Percentiles rank a stretch among this genome's conserved stretches.
These are phyloP conservation scores for Asterochloris sp. DNA, from an alignment of 139 green algal species.

Conservation along the genomic window DNA sequence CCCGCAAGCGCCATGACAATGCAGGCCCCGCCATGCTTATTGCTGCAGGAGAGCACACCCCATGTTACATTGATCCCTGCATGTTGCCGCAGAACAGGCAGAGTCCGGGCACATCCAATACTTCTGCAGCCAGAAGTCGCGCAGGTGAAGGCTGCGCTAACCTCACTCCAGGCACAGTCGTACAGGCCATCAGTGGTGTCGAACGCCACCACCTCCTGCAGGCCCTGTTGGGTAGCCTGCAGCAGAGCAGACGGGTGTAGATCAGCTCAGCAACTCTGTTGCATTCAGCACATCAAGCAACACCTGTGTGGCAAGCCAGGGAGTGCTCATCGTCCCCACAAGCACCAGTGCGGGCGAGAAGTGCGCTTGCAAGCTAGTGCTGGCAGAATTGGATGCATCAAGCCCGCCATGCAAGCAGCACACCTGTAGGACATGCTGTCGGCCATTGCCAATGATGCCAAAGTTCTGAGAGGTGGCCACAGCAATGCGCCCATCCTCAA, in stretches of 20 bases:
- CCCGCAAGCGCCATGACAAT: too few relatives aligned
- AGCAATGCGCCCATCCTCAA: conserved; percentile 76
- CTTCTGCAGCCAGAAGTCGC: not conserved
- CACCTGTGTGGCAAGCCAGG: too few relatives aligned
- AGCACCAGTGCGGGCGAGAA: not conserved
- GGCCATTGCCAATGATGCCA: conserved; percentile 96
- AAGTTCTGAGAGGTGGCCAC: conserved; percentile 97
- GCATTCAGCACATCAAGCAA: too few relatives aligned
- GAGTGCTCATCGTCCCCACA: too few relatives aligned
- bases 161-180: conserved; percentile 94
- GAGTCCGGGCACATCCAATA: not conserved
- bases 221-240: conserved; percentile 66
- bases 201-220: conserved; percentile 77
- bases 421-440: conserved; percentile 88
- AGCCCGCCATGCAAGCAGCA: not conserved
- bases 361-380: not conserved
- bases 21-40: too few relatives aligned
- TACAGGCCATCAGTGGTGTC: conserved; percentile 97
- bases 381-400: not conserved
- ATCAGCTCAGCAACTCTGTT: not conserved
- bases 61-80: too few relatives aligned
- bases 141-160: not conserved
- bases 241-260: not conserved
- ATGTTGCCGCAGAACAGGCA: not conserved
- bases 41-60: too few relatives aligned